phyloP scores from a whole-genome alignment of 2,329 filamentous ascomycete species.

The Ophiocordyceps unilateralis region DNA sequence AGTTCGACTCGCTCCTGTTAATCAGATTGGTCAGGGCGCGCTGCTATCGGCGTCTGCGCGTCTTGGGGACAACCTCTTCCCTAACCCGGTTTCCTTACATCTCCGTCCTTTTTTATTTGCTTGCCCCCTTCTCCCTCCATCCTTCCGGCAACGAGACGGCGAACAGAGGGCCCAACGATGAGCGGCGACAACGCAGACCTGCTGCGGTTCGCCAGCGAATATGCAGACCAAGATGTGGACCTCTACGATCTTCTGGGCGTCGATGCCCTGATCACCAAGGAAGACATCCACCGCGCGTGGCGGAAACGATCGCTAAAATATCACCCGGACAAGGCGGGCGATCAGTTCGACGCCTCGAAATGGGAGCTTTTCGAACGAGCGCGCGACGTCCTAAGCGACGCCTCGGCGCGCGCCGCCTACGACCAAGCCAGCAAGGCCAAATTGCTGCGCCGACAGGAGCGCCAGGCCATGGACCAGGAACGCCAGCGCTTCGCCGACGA shows the following conservation, averaged over 20 bases:
- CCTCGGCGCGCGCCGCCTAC: constrained; percentile 56
- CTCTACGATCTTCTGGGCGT: constrained; percentile 65
- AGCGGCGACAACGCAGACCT: constrained; percentile 28
- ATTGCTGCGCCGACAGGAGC: constrained; percentile 50
- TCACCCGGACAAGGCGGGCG: constrained; percentile 81
- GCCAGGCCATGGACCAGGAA: constrained; percentile 56
- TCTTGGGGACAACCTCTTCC: no score
- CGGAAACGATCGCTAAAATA: constrained; percentile 73
- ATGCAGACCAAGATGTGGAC: constrained; percentile 46
- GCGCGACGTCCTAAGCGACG: constrained; percentile 64
- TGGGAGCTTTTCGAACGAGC: constrained; percentile 78
- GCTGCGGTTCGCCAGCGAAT: constrained; percentile 35
- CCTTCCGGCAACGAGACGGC: neutral
- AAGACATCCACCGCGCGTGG: constrained; percentile 72
- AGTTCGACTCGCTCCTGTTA: no score
- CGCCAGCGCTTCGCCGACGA: constrained; percentile 70
- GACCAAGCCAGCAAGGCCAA: constrained; percentile 58
- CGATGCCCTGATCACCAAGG: constrained; percentile 42
- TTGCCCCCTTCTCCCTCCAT: neutral
- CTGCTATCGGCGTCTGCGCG: no score
- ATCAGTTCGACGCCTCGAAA: constrained; percentile 56
- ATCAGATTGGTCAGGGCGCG: no score
- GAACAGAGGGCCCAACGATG: constrained; percentile 10
- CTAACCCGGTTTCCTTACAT: neutral
- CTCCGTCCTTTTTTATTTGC: neutral